Percentiles rank a stretch among this genome's conserved stretches.
Evolutionary conservation across 257 asterid species (phyloP).

Genomic region (Solanum tacnaense): DNA sequence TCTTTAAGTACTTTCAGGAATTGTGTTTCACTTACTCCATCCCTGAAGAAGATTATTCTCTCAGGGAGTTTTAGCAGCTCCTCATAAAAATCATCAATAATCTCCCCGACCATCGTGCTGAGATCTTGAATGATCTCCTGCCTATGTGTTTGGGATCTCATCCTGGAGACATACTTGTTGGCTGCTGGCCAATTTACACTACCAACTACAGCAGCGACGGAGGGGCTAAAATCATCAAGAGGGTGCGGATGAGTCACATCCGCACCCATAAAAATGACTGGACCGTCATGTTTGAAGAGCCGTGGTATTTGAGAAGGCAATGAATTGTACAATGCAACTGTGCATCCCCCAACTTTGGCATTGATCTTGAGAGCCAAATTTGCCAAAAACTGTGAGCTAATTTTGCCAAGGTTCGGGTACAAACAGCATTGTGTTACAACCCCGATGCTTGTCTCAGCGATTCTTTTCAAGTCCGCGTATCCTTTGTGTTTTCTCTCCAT

Average conservation of each 20-base stretch:
- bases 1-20: constrained; percentile 56
- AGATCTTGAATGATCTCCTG: constrained; percentile 86
- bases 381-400: constrained; percentile 68
- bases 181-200: constrained; percentile 93
- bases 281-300: constrained; percentile 47
- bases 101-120: constrained; percentile 53
- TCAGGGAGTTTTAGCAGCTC: constrained; percentile 52
- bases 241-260: constrained; percentile 99
- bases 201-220: constrained; percentile 92
- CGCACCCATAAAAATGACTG: constrained; percentile 93
- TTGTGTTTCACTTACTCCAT: constrained; percentile 93
- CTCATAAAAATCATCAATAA: constrained; percentile 49
- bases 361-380: constrained; percentile 92
- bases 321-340: constrained; percentile 69
- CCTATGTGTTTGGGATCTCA: constrained; percentile 86
- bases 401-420: constrained; percentile 54
- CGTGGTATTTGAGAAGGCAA: constrained; percentile 73
- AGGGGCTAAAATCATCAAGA: constrained; percentile 74
- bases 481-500: constrained; percentile 98
- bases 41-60: constrained; percentile 80
- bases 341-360: constrained; percentile 89
- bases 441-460: constrained; percentile 78
- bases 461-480: constrained; percentile 81
- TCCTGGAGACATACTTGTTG: constrained; percentile 70
- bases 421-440: constrained; percentile 84